Evolutionary conservation across 148 eudicot genomes (phyloP).

Genomic region (Rhododendron mucronatum): DNA sequence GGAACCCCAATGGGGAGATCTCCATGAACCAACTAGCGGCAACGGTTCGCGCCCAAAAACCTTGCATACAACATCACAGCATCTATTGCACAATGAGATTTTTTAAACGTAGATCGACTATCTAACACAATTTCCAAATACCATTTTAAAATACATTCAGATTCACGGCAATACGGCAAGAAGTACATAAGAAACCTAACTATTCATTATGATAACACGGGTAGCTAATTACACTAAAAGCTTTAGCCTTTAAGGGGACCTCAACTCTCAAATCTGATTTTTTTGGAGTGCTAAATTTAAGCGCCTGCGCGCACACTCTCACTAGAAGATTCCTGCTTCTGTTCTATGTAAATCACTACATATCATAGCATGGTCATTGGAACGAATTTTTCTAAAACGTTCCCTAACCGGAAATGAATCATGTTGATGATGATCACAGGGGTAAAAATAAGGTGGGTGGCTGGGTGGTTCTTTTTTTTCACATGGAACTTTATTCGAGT

Average conservation of each 20-base stretch:
- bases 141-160: neutral
- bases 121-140: neutral
- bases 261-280: neutral
- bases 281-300: neutral
- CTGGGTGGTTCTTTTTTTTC: neutral
- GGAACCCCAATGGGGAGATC: conserved; percentile 18
- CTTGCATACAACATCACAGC: conserved; percentile 52
- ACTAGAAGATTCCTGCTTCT: neutral
- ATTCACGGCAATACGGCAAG: neutral
- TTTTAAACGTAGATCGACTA: neutral
- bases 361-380: neutral
- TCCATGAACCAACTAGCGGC: conserved; percentile 15
- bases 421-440: neutral
- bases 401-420: neutral
- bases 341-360: neutral
- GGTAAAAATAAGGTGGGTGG: neutral
- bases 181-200: neutral
- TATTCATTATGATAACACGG: neutral
- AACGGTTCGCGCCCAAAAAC: conserved; percentile 24
- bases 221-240: neutral
- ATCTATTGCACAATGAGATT: conserved; percentile 47
- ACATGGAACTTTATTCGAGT: neutral
- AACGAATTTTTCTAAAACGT: too few species aligned
- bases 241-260: neutral
- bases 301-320: neutral